Evolutionary conservation across 768 basidiomycete species (phyloP).

Genomic region (Mycena alexandri): DNA sequence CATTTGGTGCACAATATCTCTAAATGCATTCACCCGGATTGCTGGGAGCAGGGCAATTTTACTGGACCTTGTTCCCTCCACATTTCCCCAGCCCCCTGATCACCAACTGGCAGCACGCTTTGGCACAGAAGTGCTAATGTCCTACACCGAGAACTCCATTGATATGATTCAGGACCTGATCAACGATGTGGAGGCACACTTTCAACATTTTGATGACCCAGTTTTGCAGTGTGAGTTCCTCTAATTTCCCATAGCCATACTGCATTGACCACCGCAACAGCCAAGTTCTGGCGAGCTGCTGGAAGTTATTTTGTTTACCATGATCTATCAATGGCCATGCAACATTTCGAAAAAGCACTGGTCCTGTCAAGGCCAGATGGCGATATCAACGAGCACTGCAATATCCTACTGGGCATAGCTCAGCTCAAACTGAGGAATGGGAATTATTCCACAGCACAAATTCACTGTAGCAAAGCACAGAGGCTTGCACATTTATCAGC

Average conservation of each 20-base stretch:
- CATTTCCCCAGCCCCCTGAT: background rate
- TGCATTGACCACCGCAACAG: background rate
- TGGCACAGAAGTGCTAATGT: background rate
- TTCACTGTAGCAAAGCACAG: background rate
- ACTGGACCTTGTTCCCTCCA: background rate
- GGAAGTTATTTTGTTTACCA: background rate
- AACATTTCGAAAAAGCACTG: background rate
- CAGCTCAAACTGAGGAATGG: background rate
- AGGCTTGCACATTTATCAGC: background rate
- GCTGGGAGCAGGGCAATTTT: background rate
- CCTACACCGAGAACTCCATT: background rate
- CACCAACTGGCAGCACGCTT: background rate
- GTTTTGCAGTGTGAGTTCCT: background rate
- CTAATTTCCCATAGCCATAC: too few relatives aligned
- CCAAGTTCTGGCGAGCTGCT: background rate
- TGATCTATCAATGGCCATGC: background rate
- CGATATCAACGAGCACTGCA: background rate
- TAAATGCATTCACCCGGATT: background rate
- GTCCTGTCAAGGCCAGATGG: background rate
- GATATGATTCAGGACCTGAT: background rate
- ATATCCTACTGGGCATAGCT: background rate
- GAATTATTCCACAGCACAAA: background rate
- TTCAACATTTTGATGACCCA: background rate
- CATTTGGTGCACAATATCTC: background rate
- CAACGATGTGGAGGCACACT: background rate